Evolutionary conservation across 495 filamentous ascomycete genomes (phyloP).

Genomic region (Penicillium cinerascens): DNA sequence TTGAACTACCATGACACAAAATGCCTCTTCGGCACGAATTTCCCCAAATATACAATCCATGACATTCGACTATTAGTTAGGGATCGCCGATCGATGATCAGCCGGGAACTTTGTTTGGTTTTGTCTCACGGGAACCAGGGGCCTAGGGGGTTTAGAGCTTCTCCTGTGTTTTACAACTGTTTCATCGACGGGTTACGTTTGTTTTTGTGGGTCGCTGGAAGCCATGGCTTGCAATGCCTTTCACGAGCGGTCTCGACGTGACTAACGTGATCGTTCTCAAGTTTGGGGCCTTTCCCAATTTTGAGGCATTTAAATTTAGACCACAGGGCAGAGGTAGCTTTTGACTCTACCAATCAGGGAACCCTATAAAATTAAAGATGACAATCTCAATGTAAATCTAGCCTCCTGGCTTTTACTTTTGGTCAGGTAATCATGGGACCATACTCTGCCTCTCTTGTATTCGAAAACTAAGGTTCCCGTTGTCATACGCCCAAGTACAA

Average conservation of each 20-base stretch:
- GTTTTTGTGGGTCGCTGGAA: background rate
- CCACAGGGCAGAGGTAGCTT: background rate
- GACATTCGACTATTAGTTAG: background rate
- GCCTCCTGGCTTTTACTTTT: background rate
- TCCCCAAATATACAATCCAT: background rate
- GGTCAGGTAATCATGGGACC: background rate
- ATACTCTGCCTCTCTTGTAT: background rate
- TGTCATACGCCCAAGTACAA: too few species aligned
- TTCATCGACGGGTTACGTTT: background rate
- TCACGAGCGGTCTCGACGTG: background rate
- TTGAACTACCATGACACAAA: background rate
- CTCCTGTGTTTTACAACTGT: background rate
- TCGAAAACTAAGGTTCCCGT: background rate
- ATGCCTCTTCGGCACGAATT: background rate
- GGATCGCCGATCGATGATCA: background rate
- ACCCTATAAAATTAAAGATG: background rate
- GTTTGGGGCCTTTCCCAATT: background rate
- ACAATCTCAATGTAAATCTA: background rate
- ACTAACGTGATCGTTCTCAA: background rate
- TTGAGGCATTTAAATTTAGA: background rate
- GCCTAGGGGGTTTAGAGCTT: background rate
- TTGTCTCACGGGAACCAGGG: background rate
- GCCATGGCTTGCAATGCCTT: background rate
- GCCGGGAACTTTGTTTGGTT: background rate
- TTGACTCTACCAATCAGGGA: background rate